phyloP scores from a whole-genome alignment of 2,329 filamentous ascomycete genomes.

The Aspergillus calidoustus region DNA sequence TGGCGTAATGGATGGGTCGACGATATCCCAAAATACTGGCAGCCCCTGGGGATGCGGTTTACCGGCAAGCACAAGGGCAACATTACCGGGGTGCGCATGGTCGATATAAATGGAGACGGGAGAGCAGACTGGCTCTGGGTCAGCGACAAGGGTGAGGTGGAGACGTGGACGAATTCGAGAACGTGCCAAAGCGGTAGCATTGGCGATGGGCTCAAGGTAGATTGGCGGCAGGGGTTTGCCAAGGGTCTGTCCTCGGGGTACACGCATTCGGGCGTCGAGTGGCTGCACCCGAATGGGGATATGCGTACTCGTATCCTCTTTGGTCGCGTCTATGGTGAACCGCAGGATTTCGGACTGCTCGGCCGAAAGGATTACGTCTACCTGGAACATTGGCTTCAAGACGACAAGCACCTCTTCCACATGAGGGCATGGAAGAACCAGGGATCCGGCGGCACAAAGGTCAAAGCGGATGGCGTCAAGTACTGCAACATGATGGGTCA shows the following conservation, averaged over 20 bases:
- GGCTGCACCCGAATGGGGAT: neutral
- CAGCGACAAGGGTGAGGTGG: neutral
- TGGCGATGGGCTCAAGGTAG: slow-evolving; percentile 13
- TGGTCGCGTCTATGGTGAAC: slow-evolving; percentile 29
- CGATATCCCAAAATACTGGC: slow-evolving; percentile 39
- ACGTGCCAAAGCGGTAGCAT: slow-evolving; percentile 7
- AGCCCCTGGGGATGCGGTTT: slow-evolving; percentile 35
- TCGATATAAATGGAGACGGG: slow-evolving; percentile 35
- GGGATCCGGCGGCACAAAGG: neutral
- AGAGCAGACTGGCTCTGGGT: slow-evolving; percentile 12
- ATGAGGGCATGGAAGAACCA: slow-evolving; percentile 8
- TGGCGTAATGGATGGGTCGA: slow-evolving; percentile 40
- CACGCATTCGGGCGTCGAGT: slow-evolving; percentile 21
- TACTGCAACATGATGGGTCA: slow-evolving; percentile 38
- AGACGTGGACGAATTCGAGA: neutral
- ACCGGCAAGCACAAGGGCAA: slow-evolving; percentile 19
- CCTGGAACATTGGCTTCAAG: slow-evolving; percentile 19
- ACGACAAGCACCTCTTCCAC: neutral
- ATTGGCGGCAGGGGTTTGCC: slow-evolving; percentile 12
- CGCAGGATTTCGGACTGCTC: slow-evolving; percentile 17
- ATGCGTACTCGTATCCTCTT: slow-evolving; percentile 28
- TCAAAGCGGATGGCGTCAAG: slow-evolving; percentile 30
- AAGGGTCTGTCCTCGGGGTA: slow-evolving; percentile 12
- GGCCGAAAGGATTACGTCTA: slow-evolving; percentile 27
- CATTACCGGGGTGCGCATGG: slow-evolving; percentile 16